Evolutionary conservation across 192 early-diverging fungal genomes (phyloP), one percentile per base, ranked within the genome.

Genomic region (Coemansia sp.): DNA sequence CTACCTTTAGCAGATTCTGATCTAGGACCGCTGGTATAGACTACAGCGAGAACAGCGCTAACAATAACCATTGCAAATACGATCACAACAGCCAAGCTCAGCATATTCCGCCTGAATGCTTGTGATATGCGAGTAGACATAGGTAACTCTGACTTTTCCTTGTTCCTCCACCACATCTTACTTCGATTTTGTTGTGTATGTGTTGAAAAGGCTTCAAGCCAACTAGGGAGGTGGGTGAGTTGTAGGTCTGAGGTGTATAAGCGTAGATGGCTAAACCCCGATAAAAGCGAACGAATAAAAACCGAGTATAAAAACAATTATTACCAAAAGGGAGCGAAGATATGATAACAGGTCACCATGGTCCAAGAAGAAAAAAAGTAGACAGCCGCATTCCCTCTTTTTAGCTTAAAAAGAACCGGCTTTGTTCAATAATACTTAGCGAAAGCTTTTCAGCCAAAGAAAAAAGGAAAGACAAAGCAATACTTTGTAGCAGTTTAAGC

Each of bases 1-100:
- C 21, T 37, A 9, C 20, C 28, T 20, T 43, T 35, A 14, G 37
- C 8, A 14, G 45, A 26, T 24, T 6, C 13, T 1, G 16, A 50
- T 35, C 20, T 57, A 10, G n/a, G 16, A 6, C 38, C 20, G 9
- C 36, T 38, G 14, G 55, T 16, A 11, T 58, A 40, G 0, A 66
- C 64, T 6, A 33, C 39, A 4, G 39, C 18, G 5, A 66, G 55
- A 20, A 66, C 64, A 9, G 58, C 35, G 18, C 53, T 55, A 57
- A 28, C 28, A 34, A 46, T 66, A 1, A 58, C 40, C 6, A 57
- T 7, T 13, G 39, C 64, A 45, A 58, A 66, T 1, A 56, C 38
- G 1, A 58, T 4, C 7, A 66, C 64, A 26, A 58, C 50, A 1
- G 39, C 24, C 14, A 42, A 14, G 10, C 51, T 55, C 23, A 55